Conservation (phyloP, 495 filamentous ascomycete species). For the Tuber indicum region DNA sequence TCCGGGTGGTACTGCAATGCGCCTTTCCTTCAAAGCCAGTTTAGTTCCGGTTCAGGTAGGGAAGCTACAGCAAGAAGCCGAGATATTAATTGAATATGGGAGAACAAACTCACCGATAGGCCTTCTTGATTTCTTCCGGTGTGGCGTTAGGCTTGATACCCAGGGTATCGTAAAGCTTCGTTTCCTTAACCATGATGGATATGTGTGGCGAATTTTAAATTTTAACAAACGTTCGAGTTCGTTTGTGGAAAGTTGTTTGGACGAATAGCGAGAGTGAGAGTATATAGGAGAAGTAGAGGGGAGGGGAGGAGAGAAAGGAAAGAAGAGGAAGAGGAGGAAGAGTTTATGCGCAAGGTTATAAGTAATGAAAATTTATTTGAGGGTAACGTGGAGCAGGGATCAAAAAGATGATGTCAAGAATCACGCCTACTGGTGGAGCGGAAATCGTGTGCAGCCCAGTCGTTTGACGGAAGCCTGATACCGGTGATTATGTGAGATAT, state of each 20-base stretch:
- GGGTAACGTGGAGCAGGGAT: slow-evolving; percentile 24
- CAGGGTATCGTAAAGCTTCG: slow-evolving; percentile 74
- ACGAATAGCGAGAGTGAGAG: slow-evolving; percentile 1
- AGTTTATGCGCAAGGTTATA: slow-evolving; percentile 36
- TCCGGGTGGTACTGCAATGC: slow-evolving; percentile 93
- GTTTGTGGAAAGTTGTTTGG: slow-evolving; percentile 13
- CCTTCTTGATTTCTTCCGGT: slow-evolving; percentile 96
- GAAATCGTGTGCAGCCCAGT: slow-evolving; percentile 12
- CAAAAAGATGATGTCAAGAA: slow-evolving; percentile 38
- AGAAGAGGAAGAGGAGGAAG: slow-evolving; percentile 15
- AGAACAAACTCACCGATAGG: slow-evolving; percentile 62
- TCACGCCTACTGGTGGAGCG: slow-evolving; percentile 24
- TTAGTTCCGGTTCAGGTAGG: slow-evolving; percentile 4
- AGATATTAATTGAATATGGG: slow-evolving; percentile 5
- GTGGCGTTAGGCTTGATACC: slow-evolving; percentile 68
- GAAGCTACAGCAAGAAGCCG: slow-evolving; percentile 3
- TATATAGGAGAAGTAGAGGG: background rate
- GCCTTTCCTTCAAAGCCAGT: slow-evolving; percentile 56
- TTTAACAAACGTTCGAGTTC: slow-evolving; percentile 4
- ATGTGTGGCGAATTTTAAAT: background rate
- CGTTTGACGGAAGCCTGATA: slow-evolving; percentile 8
- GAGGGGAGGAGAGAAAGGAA: background rate
- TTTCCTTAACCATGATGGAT: slow-evolving; percentile 74
- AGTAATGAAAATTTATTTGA: slow-evolving; percentile 15
- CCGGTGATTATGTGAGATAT: slow-evolving; percentile 21